Percentiles rank a stretch among this genome's conserved stretches.
Evolutionary conservation across 805 yeast genomes (phyloP).

Genomic region (Scheffersomyces amazonensis): DNA sequence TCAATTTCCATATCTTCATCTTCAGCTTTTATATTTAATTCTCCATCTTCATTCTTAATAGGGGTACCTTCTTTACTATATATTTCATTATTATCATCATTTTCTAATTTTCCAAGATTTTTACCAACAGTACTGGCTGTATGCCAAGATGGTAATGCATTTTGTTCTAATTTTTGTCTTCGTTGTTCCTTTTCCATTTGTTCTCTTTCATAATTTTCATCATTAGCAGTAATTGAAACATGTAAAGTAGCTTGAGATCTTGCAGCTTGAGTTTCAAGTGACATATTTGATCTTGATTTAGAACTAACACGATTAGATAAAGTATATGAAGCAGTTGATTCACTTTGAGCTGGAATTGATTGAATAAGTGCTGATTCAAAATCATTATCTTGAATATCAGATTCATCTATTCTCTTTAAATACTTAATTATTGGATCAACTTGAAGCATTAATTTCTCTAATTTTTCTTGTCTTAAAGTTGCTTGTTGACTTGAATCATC

Average conservation of each 20-base stretch:
- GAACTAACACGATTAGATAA: conserved; percentile 44
- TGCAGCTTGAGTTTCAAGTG: conserved; percentile 48
- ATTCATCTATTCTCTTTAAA: conserved; percentile 53
- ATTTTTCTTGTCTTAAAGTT: conserved; percentile 71
- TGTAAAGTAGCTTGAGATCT: conserved; percentile 82
- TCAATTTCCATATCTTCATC: conserved; percentile 8
- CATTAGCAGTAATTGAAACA: conserved; percentile 86
- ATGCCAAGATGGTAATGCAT: conserved; percentile 97
- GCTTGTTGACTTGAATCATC: conserved; percentile 87
- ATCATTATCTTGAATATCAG: conserved; percentile 36
- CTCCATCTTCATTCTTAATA: conserved; percentile 14
- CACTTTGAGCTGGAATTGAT: conserved; percentile 81
- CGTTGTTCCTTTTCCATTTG: conserved; percentile 62
- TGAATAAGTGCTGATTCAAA: conserved; percentile 60
- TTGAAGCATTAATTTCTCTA: conserved; percentile 84
- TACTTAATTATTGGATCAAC: conserved; percentile 83
- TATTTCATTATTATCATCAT: conserved; percentile 31
- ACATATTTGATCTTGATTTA: conserved; percentile 27
- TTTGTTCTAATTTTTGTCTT: conserved; percentile 75
- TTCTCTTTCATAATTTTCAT: conserved; percentile 69
- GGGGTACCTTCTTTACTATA: conserved; percentile 15
- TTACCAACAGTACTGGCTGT: conserved; percentile 85
- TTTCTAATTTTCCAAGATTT: conserved; percentile 50
- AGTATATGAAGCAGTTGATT: conserved; percentile 66
- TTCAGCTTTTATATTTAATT: conserved; percentile 7